Percentiles rank a stretch among this genome's conserved stretches.
Evolutionary conservation across 2,329 filamentous ascomycete species (phyloP).

Genomic region (Hypoxylon sp.): DNA sequence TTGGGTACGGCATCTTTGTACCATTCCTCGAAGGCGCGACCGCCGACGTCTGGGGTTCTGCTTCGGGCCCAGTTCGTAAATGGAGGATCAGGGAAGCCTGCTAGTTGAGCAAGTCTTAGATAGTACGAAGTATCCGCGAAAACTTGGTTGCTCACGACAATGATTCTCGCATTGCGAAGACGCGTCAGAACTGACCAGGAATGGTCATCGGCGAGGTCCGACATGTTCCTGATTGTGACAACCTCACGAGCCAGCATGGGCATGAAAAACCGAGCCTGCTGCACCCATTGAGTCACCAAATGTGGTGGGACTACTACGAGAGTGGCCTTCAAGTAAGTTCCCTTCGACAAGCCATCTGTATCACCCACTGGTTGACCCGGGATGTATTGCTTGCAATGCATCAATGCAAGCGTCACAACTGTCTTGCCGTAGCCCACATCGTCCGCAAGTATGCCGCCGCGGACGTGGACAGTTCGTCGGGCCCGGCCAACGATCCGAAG

Average conservation of each 20-base stretch:
- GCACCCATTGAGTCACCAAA: conserved; percentile 59
- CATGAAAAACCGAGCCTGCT: conserved; percentile 56
- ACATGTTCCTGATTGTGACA: conserved; percentile 47
- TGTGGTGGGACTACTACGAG: conserved; percentile 60
- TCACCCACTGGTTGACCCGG: conserved; percentile 24
- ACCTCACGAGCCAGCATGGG: conserved; percentile 43
- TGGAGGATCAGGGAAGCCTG: conserved; percentile 37
- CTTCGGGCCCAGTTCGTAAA: background rate
- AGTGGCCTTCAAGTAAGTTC: conserved; percentile 55
- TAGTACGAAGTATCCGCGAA: conserved; percentile 47
- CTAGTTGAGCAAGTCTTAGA: conserved; percentile 38
- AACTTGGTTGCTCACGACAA: conserved; percentile 56
- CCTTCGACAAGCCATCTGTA: conserved; percentile 17
- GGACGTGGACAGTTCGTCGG: conserved; percentile 46
- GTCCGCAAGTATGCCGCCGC: conserved; percentile 61
- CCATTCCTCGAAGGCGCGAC: conserved; percentile 48
- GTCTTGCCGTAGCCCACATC: conserved; percentile 64
- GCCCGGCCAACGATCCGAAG: conserved; percentile 56
- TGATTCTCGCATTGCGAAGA: conserved; percentile 56
- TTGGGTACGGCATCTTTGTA: conserved; percentile 39
- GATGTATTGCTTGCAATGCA: conserved; percentile 49
- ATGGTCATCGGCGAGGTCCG: conserved; percentile 23
- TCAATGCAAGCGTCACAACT: conserved; percentile 58
- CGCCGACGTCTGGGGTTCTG: background rate
- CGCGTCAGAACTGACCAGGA: conserved; percentile 13